phyloP scores from a whole-genome alignment of 225 moss, liverwort and hornwort genomes.

The Thuidium tamariscinum region DNA sequence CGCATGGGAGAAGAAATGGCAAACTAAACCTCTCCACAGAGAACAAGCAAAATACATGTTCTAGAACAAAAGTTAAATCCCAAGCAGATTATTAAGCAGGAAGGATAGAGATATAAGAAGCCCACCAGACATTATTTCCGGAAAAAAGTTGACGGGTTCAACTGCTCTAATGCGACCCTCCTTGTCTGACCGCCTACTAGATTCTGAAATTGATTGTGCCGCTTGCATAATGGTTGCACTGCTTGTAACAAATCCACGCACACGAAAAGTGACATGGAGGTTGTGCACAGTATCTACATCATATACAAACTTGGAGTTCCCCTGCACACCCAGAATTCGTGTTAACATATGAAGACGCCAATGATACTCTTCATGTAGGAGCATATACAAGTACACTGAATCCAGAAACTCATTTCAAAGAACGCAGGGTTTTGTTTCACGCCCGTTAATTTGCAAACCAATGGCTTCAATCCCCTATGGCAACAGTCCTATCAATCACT shows the following conservation, averaged over 20 bases:
- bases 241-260: slow-evolving; percentile 46
- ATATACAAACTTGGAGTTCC: slow-evolving; percentile 69
- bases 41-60: background rate
- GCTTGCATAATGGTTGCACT: slow-evolving; percentile 47
- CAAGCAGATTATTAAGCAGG: background rate
- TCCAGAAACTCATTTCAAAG: background rate
- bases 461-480: background rate
- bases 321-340: slow-evolving; percentile 41
- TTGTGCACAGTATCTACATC: slow-evolving; percentile 82
- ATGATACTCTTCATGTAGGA: background rate
- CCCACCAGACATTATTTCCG: slow-evolving; percentile 47
- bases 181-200: slow-evolving; percentile 37
- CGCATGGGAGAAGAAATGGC: background rate
- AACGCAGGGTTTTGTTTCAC: background rate
- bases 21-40: background rate
- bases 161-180: slow-evolving; percentile 38
- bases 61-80: background rate
- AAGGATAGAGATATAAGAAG: background rate
- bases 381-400: background rate
- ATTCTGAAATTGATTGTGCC: slow-evolving; percentile 45
- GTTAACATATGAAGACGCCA: background rate
- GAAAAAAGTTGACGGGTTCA: slow-evolving; percentile 46
- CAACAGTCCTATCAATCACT: background rate
- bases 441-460: background rate
- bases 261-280: slow-evolving; percentile 46